Evolutionary conservation across 805 yeast species (phyloP).

Genomic region (Brettanomyces nanus): DNA sequence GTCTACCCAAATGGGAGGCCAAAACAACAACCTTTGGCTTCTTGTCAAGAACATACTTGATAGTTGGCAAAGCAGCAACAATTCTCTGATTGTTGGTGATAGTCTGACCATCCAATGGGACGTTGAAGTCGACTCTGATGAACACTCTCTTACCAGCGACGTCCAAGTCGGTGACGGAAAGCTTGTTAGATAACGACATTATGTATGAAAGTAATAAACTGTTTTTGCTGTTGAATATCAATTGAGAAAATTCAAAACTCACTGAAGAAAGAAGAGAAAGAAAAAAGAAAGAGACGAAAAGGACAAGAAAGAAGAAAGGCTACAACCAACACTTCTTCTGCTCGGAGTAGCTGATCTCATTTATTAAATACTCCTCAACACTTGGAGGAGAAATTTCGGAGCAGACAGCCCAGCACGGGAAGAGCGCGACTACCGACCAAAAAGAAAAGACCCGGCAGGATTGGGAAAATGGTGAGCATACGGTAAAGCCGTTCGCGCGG

Average conservation of each 20-base stretch:
- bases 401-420: no score
- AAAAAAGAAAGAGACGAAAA: no score
- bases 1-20: constrained; percentile 98
- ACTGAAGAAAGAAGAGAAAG: neutral
- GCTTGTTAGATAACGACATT: constrained; percentile 92
- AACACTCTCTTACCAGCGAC: constrained; percentile 90
- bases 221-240: neutral
- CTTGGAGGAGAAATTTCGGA: no score
- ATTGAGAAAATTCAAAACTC: neutral
- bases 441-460: no score
- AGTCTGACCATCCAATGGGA: constrained; percentile 89
- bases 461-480: no score
- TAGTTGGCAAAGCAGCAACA: constrained; percentile 98
- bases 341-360: no score
- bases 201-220: constrained; percentile 2
- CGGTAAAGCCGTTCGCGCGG: no score
- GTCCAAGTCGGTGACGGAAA: constrained; percentile 86
- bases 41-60: constrained; percentile 86
- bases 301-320: no score
- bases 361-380: no score
- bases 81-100: constrained; percentile 99
- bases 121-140: constrained; percentile 96
- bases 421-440: no score
- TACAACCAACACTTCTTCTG: no score
- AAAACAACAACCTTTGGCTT: constrained; percentile 86